Base-by-base conservation (phyloP, 805 yeast species). In the Kuraishia cidri region DNA sequence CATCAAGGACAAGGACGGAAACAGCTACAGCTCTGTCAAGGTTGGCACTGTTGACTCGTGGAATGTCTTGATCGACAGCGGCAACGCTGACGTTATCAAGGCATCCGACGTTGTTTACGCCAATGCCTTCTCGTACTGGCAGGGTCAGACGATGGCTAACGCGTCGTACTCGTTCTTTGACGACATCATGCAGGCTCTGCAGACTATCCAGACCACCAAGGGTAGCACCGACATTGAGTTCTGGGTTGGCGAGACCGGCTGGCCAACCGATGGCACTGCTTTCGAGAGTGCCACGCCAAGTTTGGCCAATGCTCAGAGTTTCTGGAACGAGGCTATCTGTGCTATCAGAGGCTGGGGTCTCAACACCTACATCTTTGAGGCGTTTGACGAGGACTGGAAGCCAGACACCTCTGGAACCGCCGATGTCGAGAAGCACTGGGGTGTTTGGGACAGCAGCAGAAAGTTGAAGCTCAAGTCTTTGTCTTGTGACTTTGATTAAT, bases 51-150 rank as follows among this genome's bases (percentile, higher is more conserved):
- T 86, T 43, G 97, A 90, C 62, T 87, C 97, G 2, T 90, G 97
- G 97, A 84, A 90, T 59, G 69, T 83, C 41, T 58, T 84, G 41
- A 95, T 87, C 44, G 94, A 85, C 50, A 92, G 81, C 49, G 75
- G 67, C 45, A 66, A 79, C 43, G 47, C 61, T 32, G 73, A 80
- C 17, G 95, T 82, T 36, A 78, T 90, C 53, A 48, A 74, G 56
- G 88, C 86, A 33, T 66, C 94, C 30, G 97, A 90, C 58, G 66
- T 85, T 48, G 76, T 87, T 40, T 82, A 79, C 57, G 94, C 95
- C 51, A 90, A 90, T 56, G 97, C 96, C 32, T 90, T 90, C 73
- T 84, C 97, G 6, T 90, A 88, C 79, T 90, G 97, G 97, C 97
- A 90, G 68, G 97, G 97, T 28, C 97, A 87, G 67, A 71, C 86